These are phyloP conservation scores for Magnolia officinalis DNA, from an alignment of 164 flowering plant genomes.

Conservation along the genomic window DNA sequence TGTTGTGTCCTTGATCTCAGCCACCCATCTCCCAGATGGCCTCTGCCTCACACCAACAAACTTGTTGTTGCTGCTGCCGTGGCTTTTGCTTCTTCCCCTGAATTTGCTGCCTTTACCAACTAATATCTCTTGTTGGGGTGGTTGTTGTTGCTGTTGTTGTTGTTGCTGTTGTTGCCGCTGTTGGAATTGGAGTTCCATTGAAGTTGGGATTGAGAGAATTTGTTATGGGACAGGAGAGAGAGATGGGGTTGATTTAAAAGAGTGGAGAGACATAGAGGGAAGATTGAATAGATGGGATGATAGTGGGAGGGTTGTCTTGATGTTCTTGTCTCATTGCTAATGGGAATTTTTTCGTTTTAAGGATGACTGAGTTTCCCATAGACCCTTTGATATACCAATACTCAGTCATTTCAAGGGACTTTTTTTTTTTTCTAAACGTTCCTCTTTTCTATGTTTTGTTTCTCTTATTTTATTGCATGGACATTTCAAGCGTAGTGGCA, in stretches of 20 bases:
- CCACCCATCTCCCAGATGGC: slow-evolving; percentile 90
- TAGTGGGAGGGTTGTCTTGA: slow-evolving; percentile 28
- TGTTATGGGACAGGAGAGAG: not conserved
- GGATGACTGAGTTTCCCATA: slow-evolving; percentile 36
- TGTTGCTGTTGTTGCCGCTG: slow-evolving; percentile 5
- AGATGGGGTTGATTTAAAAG: not conserved
- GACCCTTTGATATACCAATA: not conserved
- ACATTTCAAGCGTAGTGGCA: not conserved
- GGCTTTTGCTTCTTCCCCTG: slow-evolving; percentile 38
- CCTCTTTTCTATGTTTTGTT: not conserved
- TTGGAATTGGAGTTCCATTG: slow-evolving; percentile 56
- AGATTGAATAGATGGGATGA: slow-evolving; percentile 3
- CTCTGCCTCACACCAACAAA: slow-evolving; percentile 81
- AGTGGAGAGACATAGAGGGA: slow-evolving; percentile 11
- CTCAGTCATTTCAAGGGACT: slow-evolving; percentile 10
- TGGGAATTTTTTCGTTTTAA: slow-evolving; percentile 22
- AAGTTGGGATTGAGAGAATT: not conserved
- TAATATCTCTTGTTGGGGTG: slow-evolving; percentile 14
- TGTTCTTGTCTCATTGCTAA: slow-evolving; percentile 20
- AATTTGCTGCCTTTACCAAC: slow-evolving; percentile 31
- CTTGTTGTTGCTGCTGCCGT: slow-evolving; percentile 28
- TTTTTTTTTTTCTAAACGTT: not conserved
- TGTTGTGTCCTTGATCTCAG: slow-evolving; percentile 86
- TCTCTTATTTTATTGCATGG: not conserved
- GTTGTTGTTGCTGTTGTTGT: slow-evolving; percentile 12